Base-by-base conservation (phyloP, 1,139 yeast species). In the Geotrichum carabidarum region DNA sequence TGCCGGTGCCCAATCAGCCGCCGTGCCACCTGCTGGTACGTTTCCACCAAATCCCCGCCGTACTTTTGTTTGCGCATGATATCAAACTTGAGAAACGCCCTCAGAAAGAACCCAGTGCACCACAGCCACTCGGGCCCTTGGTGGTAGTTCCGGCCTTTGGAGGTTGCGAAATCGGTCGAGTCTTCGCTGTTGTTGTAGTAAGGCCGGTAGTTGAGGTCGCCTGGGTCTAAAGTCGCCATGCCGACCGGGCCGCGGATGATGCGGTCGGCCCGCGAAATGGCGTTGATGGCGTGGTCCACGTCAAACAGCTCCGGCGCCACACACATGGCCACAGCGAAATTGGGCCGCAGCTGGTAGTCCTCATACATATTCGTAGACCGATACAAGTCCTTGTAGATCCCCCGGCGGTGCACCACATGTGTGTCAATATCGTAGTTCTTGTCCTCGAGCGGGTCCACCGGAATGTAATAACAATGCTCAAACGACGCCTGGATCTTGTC, bases 81-180 rank as follows among this genome's bases (percentile, higher is more conserved):
- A 61, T 82, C 82, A 69, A 86, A 82, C 51, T 72, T 68, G 44
- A 72, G 62, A 66, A 76, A 83, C 0, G 98, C 96, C 59, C 97
- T 78, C 61, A 93, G 72, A 68, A 88, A 91, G 71, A 82, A 90
- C 1, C 99, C 99, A 43, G 79, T 77, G 58, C 84, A 81, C 97
- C 98, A 93, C 18, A 87, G 84, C 99, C 99, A 93, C 68, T 93
- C 99, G 1, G 99, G 99, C 1, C 99, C 99, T 71, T 93, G 98
- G 70, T 93, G 99, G 69, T 93, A 93, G 71, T 93, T 93, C 65
- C 98, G 79, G 15, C 99, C 99, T 71, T 90, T 90, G 5, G 98
- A 78, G 0, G 98, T 90, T 0, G 95, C 90, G 75, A 90, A 93
- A 68, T 93, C 96, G 8, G 78, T 81, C 52, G 80, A 82, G 65